These are phyloP conservation scores for Phytophthora pisi DNA, from an alignment of 352 stramenopile species.

Conservation along the genomic window DNA sequence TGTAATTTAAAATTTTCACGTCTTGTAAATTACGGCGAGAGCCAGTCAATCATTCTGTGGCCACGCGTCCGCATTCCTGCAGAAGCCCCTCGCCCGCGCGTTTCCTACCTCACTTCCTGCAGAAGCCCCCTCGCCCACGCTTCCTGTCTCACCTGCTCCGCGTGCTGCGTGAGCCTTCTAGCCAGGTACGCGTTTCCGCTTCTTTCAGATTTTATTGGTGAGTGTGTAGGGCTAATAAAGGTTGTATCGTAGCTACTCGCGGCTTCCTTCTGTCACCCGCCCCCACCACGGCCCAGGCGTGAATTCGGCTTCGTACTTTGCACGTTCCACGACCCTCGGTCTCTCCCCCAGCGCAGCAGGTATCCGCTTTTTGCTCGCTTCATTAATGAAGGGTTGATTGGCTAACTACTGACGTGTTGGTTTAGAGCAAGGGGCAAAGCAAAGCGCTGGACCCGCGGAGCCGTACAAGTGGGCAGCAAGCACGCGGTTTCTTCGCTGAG, in stretches of 20 bases:
- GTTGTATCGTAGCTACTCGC: background rate
- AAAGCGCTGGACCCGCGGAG: too few relatives aligned
- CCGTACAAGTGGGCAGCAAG: too few relatives aligned
- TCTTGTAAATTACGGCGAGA: background rate
- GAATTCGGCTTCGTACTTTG: too few relatives aligned
- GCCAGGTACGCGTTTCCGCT: background rate
- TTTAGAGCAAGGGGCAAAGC: too few relatives aligned
- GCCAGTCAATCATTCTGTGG: background rate
- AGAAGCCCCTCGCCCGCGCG: too few relatives aligned
- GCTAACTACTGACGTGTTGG: too few relatives aligned
- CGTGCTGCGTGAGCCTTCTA: background rate
- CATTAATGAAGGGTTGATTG: too few relatives aligned
- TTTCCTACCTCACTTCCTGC: background rate
- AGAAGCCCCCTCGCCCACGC: background rate
- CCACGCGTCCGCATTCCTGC: too few relatives aligned
- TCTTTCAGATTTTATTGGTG: background rate
- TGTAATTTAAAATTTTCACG: background rate
- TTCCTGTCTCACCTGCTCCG: background rate
- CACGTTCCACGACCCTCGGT: too few relatives aligned
- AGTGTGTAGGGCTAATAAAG: background rate
- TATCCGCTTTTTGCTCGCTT: too few relatives aligned
- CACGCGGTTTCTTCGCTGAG: too few relatives aligned
- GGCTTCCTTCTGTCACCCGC: background rate
- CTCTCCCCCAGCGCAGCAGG: too few relatives aligned
- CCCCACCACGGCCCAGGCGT: background rate